Evolutionary conservation across 2,329 filamentous ascomycete genomes (phyloP).

Genomic region (Alternaria sp.): DNA sequence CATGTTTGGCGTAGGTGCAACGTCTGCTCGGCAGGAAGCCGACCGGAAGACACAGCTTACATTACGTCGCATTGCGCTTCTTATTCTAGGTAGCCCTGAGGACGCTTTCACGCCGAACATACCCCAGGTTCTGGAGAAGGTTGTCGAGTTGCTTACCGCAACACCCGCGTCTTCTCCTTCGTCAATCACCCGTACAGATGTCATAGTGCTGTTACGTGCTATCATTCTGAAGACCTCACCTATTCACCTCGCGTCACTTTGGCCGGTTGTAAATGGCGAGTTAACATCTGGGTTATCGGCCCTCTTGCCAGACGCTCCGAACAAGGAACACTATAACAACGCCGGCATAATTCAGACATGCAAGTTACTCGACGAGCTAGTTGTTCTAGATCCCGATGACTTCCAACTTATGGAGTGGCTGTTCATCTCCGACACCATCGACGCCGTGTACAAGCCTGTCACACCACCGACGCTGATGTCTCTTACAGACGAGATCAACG

Average conservation of each 20-base stretch:
- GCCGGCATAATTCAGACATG: slow-evolving; percentile 85
- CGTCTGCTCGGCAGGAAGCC: slow-evolving; percentile 91
- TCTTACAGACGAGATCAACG: slow-evolving; percentile 84
- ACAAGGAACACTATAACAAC: slow-evolving; percentile 78
- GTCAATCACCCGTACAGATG: slow-evolving; percentile 84
- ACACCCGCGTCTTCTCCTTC: slow-evolving; percentile 91
- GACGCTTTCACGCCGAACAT: slow-evolving; percentile 86
- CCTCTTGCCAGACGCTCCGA: slow-evolving; percentile 73
- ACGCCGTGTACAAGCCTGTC: slow-evolving; percentile 85
- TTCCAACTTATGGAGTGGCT: slow-evolving; percentile 99
- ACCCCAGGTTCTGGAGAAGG: slow-evolving; percentile 76
- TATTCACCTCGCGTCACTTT: slow-evolving; percentile 82
- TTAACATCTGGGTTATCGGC: slow-evolving; percentile 82
- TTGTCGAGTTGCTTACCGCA: slow-evolving; percentile 85
- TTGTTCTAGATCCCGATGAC: slow-evolving; percentile 88
- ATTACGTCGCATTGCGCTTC: slow-evolving; percentile 79
- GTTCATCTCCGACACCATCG: slow-evolving; percentile 95
- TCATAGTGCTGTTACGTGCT: slow-evolving; percentile 87
- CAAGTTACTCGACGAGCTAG: slow-evolving; percentile 89
- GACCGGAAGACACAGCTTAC: slow-evolving; percentile 93
- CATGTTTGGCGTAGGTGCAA: slow-evolving; percentile 97
- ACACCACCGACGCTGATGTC: slow-evolving; percentile 72
- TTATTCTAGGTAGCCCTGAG: slow-evolving; percentile 78
- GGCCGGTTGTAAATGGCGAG: slow-evolving; percentile 90
- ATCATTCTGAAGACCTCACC: slow-evolving; percentile 81